A percentile compares a stretch with the other conserved stretches of the same genome.
Evolutionary conservation across 2,329 filamentous ascomycete genomes (phyloP).

Genomic region (Arthroderma uncinatum): DNA sequence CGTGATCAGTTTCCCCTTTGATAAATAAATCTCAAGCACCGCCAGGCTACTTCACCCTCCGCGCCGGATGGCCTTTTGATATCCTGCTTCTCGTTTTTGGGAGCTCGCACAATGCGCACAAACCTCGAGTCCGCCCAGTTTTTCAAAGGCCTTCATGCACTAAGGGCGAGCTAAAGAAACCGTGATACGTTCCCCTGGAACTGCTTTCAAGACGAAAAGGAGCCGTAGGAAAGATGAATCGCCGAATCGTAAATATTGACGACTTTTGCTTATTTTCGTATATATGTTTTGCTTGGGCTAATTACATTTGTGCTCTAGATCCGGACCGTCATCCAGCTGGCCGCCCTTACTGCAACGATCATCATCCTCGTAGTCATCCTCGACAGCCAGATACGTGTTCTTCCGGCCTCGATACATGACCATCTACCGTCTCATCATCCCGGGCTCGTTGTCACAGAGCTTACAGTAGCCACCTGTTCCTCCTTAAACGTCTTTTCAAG

Average conservation of each 20-base stretch:
- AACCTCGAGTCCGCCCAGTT: not conserved
- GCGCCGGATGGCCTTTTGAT: not conserved
- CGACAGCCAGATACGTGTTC: constrained; percentile 77
- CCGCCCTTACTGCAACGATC: constrained; percentile 52
- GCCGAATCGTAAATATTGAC: constrained; percentile 35
- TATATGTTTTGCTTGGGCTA: constrained; percentile 2
- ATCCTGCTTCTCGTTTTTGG: not conserved
- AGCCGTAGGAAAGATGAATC: constrained; percentile 28
- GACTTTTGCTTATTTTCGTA: not conserved
- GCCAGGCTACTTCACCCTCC: not conserved
- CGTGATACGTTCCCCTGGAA: not conserved
- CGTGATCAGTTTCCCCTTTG: constrained; percentile 4
- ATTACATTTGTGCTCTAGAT: constrained; percentile 32
- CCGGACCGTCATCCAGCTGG: constrained; percentile 63
- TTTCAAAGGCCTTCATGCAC: not conserved
- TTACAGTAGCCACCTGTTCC: constrained; percentile 67
- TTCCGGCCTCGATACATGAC: constrained; percentile 74
- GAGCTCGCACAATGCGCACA: constrained; percentile 1
- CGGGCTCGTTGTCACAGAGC: constrained; percentile 74
- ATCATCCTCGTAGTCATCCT: constrained; percentile 67
- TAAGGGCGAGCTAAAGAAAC: not conserved
- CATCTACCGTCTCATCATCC: constrained; percentile 78
- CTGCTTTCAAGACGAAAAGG: not conserved
- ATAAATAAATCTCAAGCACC: not conserved
- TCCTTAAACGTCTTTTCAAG: constrained; percentile 61